Evolutionary conservation across 1,284 basidiomycete genomes (phyloP), one percentile per base, ranked within the genome.

Genomic region (Coniferiporia weirii): DNA sequence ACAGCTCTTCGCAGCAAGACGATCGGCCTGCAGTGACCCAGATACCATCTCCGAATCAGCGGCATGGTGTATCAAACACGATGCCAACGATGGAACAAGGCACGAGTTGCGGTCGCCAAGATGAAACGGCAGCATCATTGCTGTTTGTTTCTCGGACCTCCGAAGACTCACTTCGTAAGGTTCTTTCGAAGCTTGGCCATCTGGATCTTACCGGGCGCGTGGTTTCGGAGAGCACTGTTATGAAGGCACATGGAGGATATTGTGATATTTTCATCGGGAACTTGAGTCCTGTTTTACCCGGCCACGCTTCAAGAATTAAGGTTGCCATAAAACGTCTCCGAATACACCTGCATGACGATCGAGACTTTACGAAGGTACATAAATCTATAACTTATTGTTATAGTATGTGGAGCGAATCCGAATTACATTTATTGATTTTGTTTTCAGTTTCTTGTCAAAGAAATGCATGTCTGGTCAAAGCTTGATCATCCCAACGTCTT

Each of bases 311-410:
- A 3, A 8, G n/a, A 13, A 27, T 49, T 2, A 59, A 53, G 44
- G 57, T 59, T 15, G 57, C 57, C 8, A 49, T 59, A 10, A 59
- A 59, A 48, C 55, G 56, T 15, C 55, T 61, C 48, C 55, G 60
- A 15, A 44, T 54, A 3, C 56, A 57, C 35, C 34, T 57, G 10
- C 22, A 38, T 6, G 43, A 38, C 3, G 50, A 57, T 8, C 36
- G 5, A 2, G 44, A 53, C 7, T 49, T 57, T 34, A 47, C 52
- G 13, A 61, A 57, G 36, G 60, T 61, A n/a, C n/a, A n/a, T n/a
- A 50, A 8, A 49, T 35, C 43, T 1, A 45, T 27, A 27, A 27
- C 27, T 27, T 27, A 27, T 27, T 27, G 2, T 27, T 27, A 5
- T 27, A 27, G 3, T 27, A 27, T 3, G 2, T 27, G 27, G 5